Base-by-base conservation (phyloP, 2,329 filamentous ascomycete genomes). In the Aspergillus piperis region DNA sequence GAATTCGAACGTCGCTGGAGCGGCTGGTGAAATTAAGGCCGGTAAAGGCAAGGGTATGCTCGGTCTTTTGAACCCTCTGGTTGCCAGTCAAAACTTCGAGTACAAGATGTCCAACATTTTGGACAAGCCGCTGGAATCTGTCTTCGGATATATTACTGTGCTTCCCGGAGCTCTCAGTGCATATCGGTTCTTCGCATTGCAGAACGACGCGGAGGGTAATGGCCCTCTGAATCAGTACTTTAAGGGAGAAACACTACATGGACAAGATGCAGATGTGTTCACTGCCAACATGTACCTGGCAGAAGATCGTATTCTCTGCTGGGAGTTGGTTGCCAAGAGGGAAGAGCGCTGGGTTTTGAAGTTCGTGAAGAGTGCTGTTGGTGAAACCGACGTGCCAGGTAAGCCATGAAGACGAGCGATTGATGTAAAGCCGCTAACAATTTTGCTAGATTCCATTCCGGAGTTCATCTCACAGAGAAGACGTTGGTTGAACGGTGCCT, bases 41-140 rank as follows among this genome's bases (percentile, higher is more conserved):
- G 96, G 96, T 79, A 96, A 97, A 75, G 95, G 95, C 7, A 91
- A 89, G 66, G 88, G 85, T 23, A 93, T 92, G 72, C 81, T 87
- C 5, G 92, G 94, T 64, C 83, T 99, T 15, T 81, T 99, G 49
- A 99, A 99, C 70, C 95, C 95, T 0, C 83, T 99, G 5, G 94
- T 99, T 15, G 95, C 95, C 0, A 96, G 92, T 49, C 95, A 99
- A 71, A 99, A 99, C 75, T 99, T 99, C 68, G 95, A 99, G 81
- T 99, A 99, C 82, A 99, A 99, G 78, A 97, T 99, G 92, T 96
- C 92, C 42, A 99, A 99, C 70, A 99, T 99, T 70, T 83, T 99
- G 25, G 95, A 99, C 75, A 99, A 99, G 77, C 95, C 95, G 0
- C 82, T 99, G 2, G 95, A 99, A 75, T 96, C 92, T 0, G 94